Conservation (phyloP, 2,329 filamentous ascomycete species). For the Beauveria medogensis region DNA sequence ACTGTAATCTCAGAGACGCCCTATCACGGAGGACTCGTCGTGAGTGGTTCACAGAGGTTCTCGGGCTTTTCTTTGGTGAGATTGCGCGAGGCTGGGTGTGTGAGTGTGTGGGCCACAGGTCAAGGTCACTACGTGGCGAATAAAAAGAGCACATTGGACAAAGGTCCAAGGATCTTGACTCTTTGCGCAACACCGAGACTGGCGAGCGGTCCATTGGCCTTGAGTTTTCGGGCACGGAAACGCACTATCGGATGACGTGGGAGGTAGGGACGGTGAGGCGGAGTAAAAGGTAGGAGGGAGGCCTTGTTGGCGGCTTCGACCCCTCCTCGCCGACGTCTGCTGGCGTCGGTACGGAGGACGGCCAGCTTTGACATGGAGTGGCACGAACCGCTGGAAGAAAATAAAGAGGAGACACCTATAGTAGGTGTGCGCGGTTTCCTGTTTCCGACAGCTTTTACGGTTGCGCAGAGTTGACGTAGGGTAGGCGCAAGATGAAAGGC, state of each 20-base stretch:
- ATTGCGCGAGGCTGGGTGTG: background rate
- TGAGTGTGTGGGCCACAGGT: background rate
- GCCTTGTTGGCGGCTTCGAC: background rate
- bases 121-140: background rate
- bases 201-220: background rate
- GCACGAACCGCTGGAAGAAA: background rate
- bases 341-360: background rate
- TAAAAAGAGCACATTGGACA: background rate
- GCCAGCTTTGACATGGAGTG: background rate
- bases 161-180: background rate
- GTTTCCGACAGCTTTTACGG: background rate
- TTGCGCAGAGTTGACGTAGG: background rate
- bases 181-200: background rate
- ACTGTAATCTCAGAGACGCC: background rate
- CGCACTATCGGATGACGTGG: background rate
- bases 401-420: background rate
- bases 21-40: background rate
- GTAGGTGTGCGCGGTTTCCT: background rate
- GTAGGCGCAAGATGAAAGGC: background rate
- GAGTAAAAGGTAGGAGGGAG: background rate
- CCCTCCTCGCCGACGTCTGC: background rate
- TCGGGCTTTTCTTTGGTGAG: background rate
- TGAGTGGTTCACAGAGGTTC: conserved; percentile 1
- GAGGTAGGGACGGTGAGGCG: background rate
- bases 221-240: background rate